Evolutionary conservation across 2,329 filamentous ascomycete species (phyloP).

Genomic region (Hymenoscyphus salicellus): DNA sequence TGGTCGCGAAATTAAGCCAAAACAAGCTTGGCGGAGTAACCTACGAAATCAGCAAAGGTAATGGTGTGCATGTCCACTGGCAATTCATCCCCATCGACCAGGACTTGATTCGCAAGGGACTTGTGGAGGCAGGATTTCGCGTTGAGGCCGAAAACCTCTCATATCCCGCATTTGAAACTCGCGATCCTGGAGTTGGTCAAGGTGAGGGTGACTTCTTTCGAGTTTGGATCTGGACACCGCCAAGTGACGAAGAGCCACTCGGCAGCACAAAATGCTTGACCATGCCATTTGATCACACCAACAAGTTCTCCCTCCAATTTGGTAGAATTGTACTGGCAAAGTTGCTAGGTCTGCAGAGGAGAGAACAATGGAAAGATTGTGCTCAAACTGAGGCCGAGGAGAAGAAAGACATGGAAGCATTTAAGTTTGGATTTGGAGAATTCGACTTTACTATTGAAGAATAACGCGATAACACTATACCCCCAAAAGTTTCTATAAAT

Average conservation of each 20-base stretch:
- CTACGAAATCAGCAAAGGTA: slow-evolving; percentile 83
- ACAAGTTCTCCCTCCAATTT: slow-evolving; percentile 88
- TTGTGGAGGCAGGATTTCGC: slow-evolving; percentile 85
- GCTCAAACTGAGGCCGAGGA: slow-evolving; percentile 76
- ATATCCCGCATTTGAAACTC: slow-evolving; percentile 50
- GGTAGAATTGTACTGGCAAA: slow-evolving; percentile 85
- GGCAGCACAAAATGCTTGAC: slow-evolving; percentile 63
- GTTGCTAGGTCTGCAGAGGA: slow-evolving; percentile 72
- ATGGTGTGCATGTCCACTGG: slow-evolving; percentile 89
- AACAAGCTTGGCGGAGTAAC: slow-evolving; percentile 75
- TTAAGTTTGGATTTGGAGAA: slow-evolving; percentile 76
- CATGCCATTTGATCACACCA: slow-evolving; percentile 67
- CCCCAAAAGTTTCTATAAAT: neutral
- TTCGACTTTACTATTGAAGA: slow-evolving; percentile 66
- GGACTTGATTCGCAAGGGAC: slow-evolving; percentile 64
- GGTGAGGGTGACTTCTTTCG: slow-evolving; percentile 71
- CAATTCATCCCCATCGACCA: slow-evolving; percentile 79
- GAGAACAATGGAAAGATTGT: slow-evolving; percentile 84
- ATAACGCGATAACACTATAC: neutral
- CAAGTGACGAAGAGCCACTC: slow-evolving; percentile 44
- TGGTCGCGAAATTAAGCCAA: slow-evolving; percentile 59
- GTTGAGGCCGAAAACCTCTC: slow-evolving; percentile 77
- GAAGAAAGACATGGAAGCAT: slow-evolving; percentile 69
- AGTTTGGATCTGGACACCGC: slow-evolving; percentile 69
- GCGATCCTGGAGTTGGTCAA: slow-evolving; percentile 50